phyloP scores from a whole-genome alignment of 2,329 filamentous ascomycete species.

The Aspergillus novoparasiticus region DNA sequence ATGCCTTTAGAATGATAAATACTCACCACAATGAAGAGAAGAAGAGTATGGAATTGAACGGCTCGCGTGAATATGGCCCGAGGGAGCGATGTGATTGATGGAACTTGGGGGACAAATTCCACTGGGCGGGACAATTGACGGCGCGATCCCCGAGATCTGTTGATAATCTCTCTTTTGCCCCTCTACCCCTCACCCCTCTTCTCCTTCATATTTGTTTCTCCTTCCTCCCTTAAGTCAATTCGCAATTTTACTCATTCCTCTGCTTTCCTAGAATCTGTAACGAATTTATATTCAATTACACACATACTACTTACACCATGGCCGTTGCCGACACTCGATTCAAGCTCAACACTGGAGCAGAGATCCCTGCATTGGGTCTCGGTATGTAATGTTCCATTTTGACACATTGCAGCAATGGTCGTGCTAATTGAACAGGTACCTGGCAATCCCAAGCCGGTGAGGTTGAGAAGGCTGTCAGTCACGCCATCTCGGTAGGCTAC shows the following conservation, averaged over 20 bases:
- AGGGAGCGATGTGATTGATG: slow-evolving; percentile 14
- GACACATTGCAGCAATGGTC: neutral
- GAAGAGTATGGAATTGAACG: neutral
- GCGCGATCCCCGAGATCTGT: neutral
- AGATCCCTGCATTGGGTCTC: slow-evolving; percentile 66
- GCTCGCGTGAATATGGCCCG: slow-evolving; percentile 6
- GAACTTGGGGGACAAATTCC: slow-evolving; percentile 5
- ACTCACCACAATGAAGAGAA: neutral
- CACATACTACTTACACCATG: slow-evolving; percentile 46
- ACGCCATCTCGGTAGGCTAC: slow-evolving; percentile 54
- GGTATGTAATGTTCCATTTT: slow-evolving; percentile 46
- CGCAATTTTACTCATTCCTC: neutral
- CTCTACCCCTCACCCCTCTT: slow-evolving; percentile 2
- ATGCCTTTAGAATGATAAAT: neutral
- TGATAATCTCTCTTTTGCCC: neutral
- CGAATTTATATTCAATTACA: neutral
- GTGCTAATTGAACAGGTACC: slow-evolving; percentile 52
- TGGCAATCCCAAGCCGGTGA: slow-evolving; percentile 65
- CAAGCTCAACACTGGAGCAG: slow-evolving; percentile 65
- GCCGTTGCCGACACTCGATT: slow-evolving; percentile 54
- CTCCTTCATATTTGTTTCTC: neutral
- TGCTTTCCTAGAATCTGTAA: neutral
- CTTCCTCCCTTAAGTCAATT: neutral
- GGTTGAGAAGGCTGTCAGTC: slow-evolving; percentile 60
- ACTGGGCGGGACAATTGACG: slow-evolving; percentile 4